A percentile compares a stretch with the other conserved stretches of the same genome.
Evolutionary conservation across 352 stramenopile species (phyloP).

Genomic region (Phytophthora boehmeriae): DNA sequence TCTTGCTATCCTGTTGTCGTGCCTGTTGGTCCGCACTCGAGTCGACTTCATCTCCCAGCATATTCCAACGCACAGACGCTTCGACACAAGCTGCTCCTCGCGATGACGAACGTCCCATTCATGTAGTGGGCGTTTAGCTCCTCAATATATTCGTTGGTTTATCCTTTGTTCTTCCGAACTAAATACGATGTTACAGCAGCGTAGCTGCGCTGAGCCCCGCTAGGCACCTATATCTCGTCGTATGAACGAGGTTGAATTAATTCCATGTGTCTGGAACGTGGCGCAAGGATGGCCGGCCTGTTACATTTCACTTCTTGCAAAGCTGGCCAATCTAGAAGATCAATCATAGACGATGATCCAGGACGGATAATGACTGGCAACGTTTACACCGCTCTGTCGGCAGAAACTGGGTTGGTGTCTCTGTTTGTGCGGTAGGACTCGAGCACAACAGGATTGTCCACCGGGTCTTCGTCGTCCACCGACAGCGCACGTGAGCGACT

Average conservation of each 20-base stretch:
- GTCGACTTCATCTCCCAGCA: constrained; percentile 58
- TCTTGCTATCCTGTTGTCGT: constrained; percentile 67
- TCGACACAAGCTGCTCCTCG: constrained; percentile 63
- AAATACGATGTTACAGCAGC: constrained; percentile 54
- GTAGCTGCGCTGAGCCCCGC: constrained; percentile 11
- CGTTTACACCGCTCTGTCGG: constrained; percentile 13
- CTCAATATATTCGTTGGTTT: constrained; percentile 22
- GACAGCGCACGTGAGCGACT: constrained; percentile 58
- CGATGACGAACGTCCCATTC: constrained; percentile 49
- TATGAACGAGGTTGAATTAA: constrained; percentile 15
- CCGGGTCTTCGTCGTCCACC: constrained; percentile 65
- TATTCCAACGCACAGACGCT: constrained; percentile 59
- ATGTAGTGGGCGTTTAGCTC: constrained; percentile 25
- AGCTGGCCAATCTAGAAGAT: constrained; percentile 18
- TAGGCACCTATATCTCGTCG: constrained; percentile 11
- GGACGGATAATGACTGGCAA: neutral
- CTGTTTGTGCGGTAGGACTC: constrained; percentile 34
- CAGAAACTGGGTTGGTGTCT: constrained; percentile 19
- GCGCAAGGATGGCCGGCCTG: constrained; percentile 13
- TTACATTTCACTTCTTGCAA: constrained; percentile 23
- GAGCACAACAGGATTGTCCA: constrained; percentile 43
- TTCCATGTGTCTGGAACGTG: constrained; percentile 19
- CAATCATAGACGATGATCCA: constrained; percentile 7
- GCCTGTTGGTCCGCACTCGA: constrained; percentile 23
- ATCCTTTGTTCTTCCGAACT: constrained; percentile 37